Conservation (phyloP, 257 asterid genomes). For the Solanum phureja region DNA sequence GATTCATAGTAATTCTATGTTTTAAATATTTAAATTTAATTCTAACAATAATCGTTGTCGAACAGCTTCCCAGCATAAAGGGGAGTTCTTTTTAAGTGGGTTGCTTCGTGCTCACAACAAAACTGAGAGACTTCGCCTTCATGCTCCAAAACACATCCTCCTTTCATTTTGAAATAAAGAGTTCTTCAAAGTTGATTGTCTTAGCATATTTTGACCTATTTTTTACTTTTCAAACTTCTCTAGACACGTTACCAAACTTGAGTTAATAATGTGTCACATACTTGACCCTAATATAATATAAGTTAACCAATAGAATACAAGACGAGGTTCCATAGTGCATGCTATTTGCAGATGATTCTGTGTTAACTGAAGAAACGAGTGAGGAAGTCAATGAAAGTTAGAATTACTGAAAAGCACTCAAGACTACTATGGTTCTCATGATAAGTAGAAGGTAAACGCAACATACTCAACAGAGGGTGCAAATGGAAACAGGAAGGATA, state of each 20-base stretch:
- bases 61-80: background rate
- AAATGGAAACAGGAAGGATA: background rate
- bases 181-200: background rate
- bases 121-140: background rate
- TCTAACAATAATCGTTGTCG: background rate
- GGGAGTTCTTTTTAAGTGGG: background rate
- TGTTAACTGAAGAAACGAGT: background rate
- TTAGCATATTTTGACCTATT: background rate
- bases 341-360: background rate
- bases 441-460: background rate
- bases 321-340: background rate
- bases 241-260: background rate
- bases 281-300: background rate
- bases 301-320: background rate
- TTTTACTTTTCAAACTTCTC: background rate
- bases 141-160: background rate
- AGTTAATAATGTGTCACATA: background rate
- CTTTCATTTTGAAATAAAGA: background rate
- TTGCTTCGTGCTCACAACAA: background rate
- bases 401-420: background rate
- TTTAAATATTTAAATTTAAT: background rate
- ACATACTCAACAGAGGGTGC: background rate
- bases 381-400: background rate
- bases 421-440: background rate
- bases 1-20: background rate